Percentiles rank a stretch among this genome's conserved stretches.
These are phyloP conservation scores for Hibiscus tridactylites DNA, from an alignment of 345 rosid genomes.

Conservation along the genomic window DNA sequence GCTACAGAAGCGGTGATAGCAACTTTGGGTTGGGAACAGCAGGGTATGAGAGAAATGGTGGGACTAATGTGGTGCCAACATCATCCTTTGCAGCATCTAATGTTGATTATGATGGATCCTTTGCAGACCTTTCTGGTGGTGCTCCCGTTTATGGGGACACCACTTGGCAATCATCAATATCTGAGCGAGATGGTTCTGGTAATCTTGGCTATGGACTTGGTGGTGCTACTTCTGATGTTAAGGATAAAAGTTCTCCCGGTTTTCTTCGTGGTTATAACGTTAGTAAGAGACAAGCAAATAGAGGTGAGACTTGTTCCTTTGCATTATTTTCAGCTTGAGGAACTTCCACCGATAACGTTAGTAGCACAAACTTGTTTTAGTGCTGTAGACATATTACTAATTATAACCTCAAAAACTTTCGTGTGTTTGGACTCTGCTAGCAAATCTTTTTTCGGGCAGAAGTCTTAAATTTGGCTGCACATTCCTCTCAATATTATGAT, in stretches of 20 bases:
- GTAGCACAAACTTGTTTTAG: not conserved
- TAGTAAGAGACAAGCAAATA: not conserved
- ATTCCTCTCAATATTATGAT: not conserved
- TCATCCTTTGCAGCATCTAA: not conserved
- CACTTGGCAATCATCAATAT: not conserved
- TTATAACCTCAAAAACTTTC: not conserved
- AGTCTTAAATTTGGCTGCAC: not conserved
- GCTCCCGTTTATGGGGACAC: not conserved
- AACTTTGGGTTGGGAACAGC: not conserved
- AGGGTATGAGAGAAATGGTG: not conserved
- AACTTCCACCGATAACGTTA: not conserved
- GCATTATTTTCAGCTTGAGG: not conserved
- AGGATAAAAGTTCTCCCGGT: not conserved
- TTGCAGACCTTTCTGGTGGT: not conserved
- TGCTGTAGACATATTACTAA: not conserved
- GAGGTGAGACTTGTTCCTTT: not conserved
- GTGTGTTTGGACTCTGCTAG: not conserved
- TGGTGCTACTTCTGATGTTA: not conserved
- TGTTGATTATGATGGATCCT: not conserved
- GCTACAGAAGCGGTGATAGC: not conserved
- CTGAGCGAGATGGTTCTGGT: not conserved
- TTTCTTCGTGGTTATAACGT: not conserved
- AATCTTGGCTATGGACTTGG: not conserved
- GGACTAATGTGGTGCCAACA: not conserved
- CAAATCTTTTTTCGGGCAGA: not conserved